Evolutionary conservation across 169 alveolate genomes (phyloP).

Genomic region (Plasmodium ovale): DNA sequence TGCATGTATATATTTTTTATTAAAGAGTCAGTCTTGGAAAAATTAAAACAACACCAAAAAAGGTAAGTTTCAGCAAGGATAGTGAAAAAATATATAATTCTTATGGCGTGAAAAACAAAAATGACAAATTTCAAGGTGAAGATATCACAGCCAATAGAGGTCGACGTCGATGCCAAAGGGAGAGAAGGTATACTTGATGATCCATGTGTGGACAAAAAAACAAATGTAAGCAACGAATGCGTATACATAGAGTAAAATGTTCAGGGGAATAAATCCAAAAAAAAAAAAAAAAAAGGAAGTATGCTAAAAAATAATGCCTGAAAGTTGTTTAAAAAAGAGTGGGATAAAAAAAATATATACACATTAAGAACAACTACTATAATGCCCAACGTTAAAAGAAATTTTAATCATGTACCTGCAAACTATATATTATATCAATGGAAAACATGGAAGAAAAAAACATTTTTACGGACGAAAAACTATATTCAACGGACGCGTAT

Average conservation of each 20-base stretch:
- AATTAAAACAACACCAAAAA: conserved; percentile 23
- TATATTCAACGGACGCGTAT: conserved; percentile 34
- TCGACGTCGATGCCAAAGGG: background rate
- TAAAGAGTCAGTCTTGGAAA: conserved; percentile 47
- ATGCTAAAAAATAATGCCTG: background rate
- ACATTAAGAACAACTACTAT: background rate
- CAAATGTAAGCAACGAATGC: conserved; percentile 20
- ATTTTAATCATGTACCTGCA: conserved; percentile 15
- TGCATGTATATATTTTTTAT: conserved; percentile 33
- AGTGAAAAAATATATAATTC: conserved; percentile 36
- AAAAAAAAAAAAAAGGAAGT: too few relatives aligned
- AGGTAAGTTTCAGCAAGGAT: conserved; percentile 31
- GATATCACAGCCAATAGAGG: background rate
- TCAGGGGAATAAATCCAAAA: background rate
- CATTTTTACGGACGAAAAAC: conserved; percentile 68
- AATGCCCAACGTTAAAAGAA: conserved; percentile 3
- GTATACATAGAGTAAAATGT: background rate
- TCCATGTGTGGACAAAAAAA: background rate
- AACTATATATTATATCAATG: conserved; percentile 51
- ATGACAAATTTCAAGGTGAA: background rate
- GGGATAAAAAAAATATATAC: background rate
- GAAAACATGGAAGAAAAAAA: conserved; percentile 53
- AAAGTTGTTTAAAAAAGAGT: conserved; percentile 7
- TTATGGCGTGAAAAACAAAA: conserved; percentile 2
- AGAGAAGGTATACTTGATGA: background rate